Evolutionary conservation across 2,329 filamentous ascomycete genomes (phyloP), one percentile per base, ranked within the genome.

Genomic region (Alternaria alternata): DNA sequence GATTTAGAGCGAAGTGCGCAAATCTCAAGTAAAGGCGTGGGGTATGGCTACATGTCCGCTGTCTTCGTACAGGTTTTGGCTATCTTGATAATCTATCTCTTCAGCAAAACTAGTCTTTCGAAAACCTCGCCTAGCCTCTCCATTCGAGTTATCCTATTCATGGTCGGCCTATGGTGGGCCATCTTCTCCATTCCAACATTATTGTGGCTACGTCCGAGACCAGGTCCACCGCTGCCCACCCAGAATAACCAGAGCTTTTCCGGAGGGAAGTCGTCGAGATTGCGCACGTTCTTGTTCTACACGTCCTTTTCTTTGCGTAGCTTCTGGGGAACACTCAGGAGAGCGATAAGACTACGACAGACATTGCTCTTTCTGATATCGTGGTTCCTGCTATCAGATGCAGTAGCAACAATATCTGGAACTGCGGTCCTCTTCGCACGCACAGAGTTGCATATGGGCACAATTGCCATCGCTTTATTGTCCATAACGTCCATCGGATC

Each of bases 371-470:
- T 94, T 74, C 85, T 97, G 9, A 85, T 86, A 3, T 91, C 91
- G 6, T 98, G 94, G 94, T 97, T 98, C 73, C 84, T 97, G 14
- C 85, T 97, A 3, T 96, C 92, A 2, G 94, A 98, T 72, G 92
- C 92, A 24, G 91, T 97, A 61, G 94, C 94, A 3, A 97, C 94
- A 0, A 93, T 96, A 1, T 94, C 92, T 24, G 94, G 92, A n/a
- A 97, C 94, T 0, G 94, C 94, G 1, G 92, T 97, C 28, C 83
- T 98, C 9, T 97, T 96, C 75, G 94, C 93, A 22, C 96, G 96
- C 78, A 97, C 93, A 0, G 88, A 94, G 74, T 83, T 98, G 14
- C 87, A 92, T 68, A 97, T 98, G 93, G 86, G 89, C 65, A 91
- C 93, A 0, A 93, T 92, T 78, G 90, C 91, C 0, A 81, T 97